phyloP scores from a whole-genome alignment of 2,329 filamentous ascomycete genomes.

The Pseudocercospora eumusae region DNA sequence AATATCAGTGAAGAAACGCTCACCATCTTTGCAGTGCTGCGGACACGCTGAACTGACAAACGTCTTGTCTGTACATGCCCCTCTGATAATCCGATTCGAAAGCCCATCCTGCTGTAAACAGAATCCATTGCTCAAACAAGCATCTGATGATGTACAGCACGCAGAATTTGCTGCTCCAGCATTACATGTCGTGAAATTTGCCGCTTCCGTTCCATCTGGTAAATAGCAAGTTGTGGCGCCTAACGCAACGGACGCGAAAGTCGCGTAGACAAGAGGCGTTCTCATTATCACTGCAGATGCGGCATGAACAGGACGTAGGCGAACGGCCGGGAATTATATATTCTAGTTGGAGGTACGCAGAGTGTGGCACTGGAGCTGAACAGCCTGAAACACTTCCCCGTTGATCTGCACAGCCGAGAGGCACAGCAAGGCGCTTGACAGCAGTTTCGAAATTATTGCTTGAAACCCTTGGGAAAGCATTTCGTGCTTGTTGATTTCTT shows the following conservation, averaged over 20 bases:
- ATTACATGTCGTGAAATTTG: slow-evolving; percentile 23
- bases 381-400: too few relatives aligned
- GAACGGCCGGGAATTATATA: too few relatives aligned
- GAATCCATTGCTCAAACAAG: slow-evolving; percentile 22
- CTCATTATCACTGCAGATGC: not conserved
- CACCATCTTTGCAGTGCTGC: slow-evolving; percentile 13
- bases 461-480: too few relatives aligned
- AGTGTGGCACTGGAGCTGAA: too few relatives aligned
- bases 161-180: slow-evolving; percentile 15
- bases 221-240: slow-evolving; percentile 17
- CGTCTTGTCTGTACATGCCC: slow-evolving; percentile 21
- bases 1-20: not conserved
- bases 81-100: slow-evolving; percentile 21
- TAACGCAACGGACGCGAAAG: not conserved
- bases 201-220: slow-evolving; percentile 16
- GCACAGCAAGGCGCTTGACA: too few relatives aligned
- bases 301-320: too few relatives aligned
- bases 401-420: too few relatives aligned
- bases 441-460: too few relatives aligned
- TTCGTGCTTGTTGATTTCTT: too few relatives aligned
- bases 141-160: slow-evolving; percentile 17
- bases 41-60: slow-evolving; percentile 21
- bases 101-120: slow-evolving; percentile 16
- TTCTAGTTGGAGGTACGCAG: too few relatives aligned
- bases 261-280: not conserved